phyloP scores from a whole-genome alignment of 495 filamentous ascomycete genomes.

The Podospora conica region DNA sequence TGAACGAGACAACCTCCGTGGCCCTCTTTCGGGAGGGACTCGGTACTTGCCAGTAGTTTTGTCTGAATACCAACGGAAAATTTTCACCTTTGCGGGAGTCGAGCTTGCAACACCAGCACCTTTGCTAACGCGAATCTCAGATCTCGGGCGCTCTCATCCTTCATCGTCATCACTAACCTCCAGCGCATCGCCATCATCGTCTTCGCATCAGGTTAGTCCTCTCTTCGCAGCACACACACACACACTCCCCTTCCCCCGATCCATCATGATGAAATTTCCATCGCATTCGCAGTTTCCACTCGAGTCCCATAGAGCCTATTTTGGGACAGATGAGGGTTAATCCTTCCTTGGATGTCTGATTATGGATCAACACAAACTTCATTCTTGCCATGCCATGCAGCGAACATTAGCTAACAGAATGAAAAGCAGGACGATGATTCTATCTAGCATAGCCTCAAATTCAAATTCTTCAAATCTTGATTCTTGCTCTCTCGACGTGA shows the following conservation, averaged over 20 bases:
- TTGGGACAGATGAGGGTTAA: constrained; percentile 48
- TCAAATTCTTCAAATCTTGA: not conserved
- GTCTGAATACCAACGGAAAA: constrained; percentile 53
- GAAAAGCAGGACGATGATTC: not conserved
- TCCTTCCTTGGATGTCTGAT: constrained; percentile 66
- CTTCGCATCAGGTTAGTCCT: constrained; percentile 19
- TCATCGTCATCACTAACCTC: constrained; percentile 8
- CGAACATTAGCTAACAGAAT: constrained; percentile 19
- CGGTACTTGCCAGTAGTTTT: constrained; percentile 99
- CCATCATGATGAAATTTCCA: constrained; percentile 46
- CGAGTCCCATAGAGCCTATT: constrained; percentile 53
- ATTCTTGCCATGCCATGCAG: constrained; percentile 8
- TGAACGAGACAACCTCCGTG: constrained; percentile 76
- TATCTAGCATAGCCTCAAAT: not conserved
- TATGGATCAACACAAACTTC: constrained; percentile 16
- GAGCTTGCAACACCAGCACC: not conserved
- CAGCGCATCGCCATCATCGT: not conserved
- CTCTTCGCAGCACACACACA: constrained; percentile 3
- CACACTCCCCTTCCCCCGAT: constrained; percentile 17
- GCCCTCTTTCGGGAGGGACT: constrained; percentile 59
- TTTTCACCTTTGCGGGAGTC: constrained; percentile 1
- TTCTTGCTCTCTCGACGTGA: not conserved
- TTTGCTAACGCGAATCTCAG: not conserved
- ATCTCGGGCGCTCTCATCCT: not conserved
- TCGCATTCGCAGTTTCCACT: constrained; percentile 67